Base-by-base conservation (phyloP, 805 yeast species). In the Saturnispora dispora region DNA sequence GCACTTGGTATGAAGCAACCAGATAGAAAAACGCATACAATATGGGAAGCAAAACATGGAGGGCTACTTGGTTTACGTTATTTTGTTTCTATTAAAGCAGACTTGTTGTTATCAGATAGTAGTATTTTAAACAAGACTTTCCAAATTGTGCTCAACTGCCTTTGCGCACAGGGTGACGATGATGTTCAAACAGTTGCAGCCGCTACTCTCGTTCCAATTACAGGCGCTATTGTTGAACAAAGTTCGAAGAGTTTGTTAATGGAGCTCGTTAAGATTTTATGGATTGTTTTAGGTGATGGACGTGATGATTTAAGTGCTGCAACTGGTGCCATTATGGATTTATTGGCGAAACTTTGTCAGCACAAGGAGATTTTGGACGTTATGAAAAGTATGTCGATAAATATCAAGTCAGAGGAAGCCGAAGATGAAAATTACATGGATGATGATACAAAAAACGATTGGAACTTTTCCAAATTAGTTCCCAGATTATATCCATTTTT, bases 1-100 rank as follows among this genome's bases (percentile, higher is more conserved):
- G 18, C 18, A 7, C n/a, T 23, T n/a, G 46, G 22, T 5, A 13
- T 33, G 5, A 41, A 48, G 9, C 28, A 36, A 25, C 18, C 3
- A 5, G 30, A 72, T 11, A 70, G 75, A 43, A 62, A 70, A 17
- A 79, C 84, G 3, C 30, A 20, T 10, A 49, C 52, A 3, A 77
- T 89, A 51, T 93, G 99, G 99, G 97, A 95, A 64, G 98, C 96
- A 3, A 86, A 93, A 53, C 99, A 93, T 71, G 99, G 98, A 58
- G 99, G 98, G 46, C 82, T 93, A 83, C 76, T 93, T 11, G 99
- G 98, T 0, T 72, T 93, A 48, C 74, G 96, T 48, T 93, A 93
- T 66, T 83, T 93, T 58, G 99, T 91, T 10, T 84, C 96, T 53
- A 88, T 91, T 3, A 76, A 96, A 59, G 81, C 88, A 0, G 93